Percentiles rank a stretch among this genome's conserved stretches.
Conservation (phyloP, 2,329 filamentous ascomycete species). For the Thielaviopsis cerberus region DNA sequence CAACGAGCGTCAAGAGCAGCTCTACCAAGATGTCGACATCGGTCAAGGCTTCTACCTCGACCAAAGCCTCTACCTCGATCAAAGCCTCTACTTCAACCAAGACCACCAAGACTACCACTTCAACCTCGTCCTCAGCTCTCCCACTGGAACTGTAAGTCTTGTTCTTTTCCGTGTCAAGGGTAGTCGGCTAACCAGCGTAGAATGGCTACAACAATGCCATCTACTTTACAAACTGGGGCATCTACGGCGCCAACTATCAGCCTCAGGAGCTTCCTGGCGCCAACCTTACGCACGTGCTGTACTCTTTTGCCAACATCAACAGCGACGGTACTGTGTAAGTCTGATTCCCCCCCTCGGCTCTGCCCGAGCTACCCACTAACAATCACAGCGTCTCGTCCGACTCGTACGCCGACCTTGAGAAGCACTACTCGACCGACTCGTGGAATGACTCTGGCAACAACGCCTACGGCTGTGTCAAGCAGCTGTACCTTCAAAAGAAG, state of each 20-base stretch:
- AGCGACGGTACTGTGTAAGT: slow-evolving; percentile 16
- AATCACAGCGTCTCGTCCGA: slow-evolving; percentile 34
- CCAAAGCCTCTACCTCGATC: background rate
- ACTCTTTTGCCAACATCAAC: slow-evolving; percentile 18
- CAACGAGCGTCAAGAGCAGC: background rate
- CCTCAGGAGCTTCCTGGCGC: slow-evolving; percentile 48
- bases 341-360: background rate
- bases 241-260: slow-evolving; percentile 56
- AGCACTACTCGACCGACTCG: slow-evolving; percentile 47
- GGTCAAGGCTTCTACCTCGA: background rate
- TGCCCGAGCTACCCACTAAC: slow-evolving; percentile 11
- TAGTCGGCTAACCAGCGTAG: background rate
- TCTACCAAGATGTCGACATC: background rate
- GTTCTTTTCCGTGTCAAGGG: background rate
- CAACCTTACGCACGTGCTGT: slow-evolving; percentile 56
- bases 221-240: slow-evolving; percentile 39
- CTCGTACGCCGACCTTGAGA: slow-evolving; percentile 43
- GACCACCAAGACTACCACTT: background rate
- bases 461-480: slow-evolving; percentile 60
- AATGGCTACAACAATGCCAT: slow-evolving; percentile 23
- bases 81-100: background rate
- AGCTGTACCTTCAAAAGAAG: slow-evolving; percentile 60
- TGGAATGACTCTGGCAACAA: slow-evolving; percentile 42
- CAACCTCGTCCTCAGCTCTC: background rate
- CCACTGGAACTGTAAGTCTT: background rate